Evolutionary conservation across 345 rosid genomes (phyloP).

Genomic region (Acer negundo): DNA sequence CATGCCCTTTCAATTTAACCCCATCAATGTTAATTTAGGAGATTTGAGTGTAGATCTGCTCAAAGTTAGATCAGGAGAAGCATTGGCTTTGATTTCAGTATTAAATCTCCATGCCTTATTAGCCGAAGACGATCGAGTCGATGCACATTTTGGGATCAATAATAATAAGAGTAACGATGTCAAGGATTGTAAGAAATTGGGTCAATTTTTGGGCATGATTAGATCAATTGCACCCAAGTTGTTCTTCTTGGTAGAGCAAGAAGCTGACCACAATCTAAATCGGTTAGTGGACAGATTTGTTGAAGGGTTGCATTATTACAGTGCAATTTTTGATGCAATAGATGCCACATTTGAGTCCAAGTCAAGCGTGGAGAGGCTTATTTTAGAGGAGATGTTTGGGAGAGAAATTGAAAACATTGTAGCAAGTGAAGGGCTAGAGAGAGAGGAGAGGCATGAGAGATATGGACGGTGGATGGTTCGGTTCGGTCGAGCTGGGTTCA

Average conservation of each 20-base stretch:
- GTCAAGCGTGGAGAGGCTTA: conserved; percentile 26
- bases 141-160: conserved; percentile 41
- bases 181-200: conserved; percentile 39
- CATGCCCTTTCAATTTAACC: conserved; percentile 47
- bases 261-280: conserved; percentile 42
- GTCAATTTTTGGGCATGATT: conserved; percentile 32
- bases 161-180: conserved; percentile 21
- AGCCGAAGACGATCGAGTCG: conserved; percentile 53
- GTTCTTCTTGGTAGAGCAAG: conserved; percentile 47
- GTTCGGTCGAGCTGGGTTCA: conserved; percentile 40
- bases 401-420: conserved; percentile 54
- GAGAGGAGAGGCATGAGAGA: conserved; percentile 58
- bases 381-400: conserved; percentile 55
- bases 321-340: conserved; percentile 49
- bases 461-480: conserved; percentile 41
- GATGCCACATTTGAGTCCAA: conserved; percentile 26
- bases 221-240: conserved; percentile 39
- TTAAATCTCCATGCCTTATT: conserved; percentile 45
- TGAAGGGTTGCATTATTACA: conserved; percentile 53
- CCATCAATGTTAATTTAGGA: conserved; percentile 31
- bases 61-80: conserved; percentile 39
- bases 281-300: conserved; percentile 41
- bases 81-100: conserved; percentile 45
- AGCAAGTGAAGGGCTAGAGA: conserved; percentile 52
- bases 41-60: conserved; percentile 41